Percentiles rank a stretch among this genome's conserved stretches.
These are phyloP conservation scores for Pelargonium myrrhifolium DNA, from an alignment of 441 rosid species.

Conservation along the genomic window DNA sequence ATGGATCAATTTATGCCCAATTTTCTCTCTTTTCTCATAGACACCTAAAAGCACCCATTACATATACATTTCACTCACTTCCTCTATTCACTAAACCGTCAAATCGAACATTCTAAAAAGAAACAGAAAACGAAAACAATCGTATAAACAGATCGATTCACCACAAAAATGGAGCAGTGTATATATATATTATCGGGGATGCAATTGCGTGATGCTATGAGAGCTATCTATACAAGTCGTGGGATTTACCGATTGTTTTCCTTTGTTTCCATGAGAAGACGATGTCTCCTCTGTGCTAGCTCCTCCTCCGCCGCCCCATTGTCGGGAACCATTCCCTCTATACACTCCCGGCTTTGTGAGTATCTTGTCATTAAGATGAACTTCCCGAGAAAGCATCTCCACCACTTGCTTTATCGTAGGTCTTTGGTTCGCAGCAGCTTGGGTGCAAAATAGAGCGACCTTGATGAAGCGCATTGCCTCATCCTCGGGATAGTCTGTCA, in stretches of 20 bases:
- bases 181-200: conserved; percentile 49
- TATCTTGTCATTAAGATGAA: conserved; percentile 53
- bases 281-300: conserved; percentile 38
- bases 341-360: conserved; percentile 66
- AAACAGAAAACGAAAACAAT: too few species aligned
- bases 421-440: conserved; percentile 58
- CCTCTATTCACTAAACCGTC: too few species aligned
- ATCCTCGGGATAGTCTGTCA: conserved; percentile 46
- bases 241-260: conserved; percentile 31
- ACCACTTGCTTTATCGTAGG: conserved; percentile 82
- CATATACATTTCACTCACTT: too few species aligned
- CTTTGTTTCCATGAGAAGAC: conserved; percentile 42
- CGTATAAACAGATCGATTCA: too few species aligned
- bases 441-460: conserved; percentile 85
- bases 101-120: too few species aligned
- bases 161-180: too few species aligned
- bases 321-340: conserved; percentile 24
- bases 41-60: too few species aligned
- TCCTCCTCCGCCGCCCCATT: conserved; percentile 1
- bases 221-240: conserved; percentile 22
- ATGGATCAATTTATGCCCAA: too few species aligned
- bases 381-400: conserved; percentile 72
- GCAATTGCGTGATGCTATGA: conserved; percentile 38
- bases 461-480: conserved; percentile 61
- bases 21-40: too few species aligned